Base-by-base conservation (phyloP, 2,329 filamentous ascomycete genomes). In the Calonectria fujianensis region DNA sequence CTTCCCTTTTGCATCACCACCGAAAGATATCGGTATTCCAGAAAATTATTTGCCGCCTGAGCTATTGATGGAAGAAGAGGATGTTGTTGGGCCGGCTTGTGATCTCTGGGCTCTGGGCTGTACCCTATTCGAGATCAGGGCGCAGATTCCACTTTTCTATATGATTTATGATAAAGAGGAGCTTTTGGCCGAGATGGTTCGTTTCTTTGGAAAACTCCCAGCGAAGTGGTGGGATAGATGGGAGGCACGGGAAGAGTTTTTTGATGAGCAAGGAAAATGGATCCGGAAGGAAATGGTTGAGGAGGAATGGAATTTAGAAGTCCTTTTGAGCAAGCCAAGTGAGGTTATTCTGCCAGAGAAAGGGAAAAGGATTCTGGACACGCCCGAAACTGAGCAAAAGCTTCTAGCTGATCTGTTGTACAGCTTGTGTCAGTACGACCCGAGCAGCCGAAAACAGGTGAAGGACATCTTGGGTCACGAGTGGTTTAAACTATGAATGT, bases 41-140 rank as follows among this genome's bases (percentile, higher is more conserved):
- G 73, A 78, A 32, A 69, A 75, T 27, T 85, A 85, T 35, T 77
- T 81, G 1, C 72, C 83, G 0, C 83, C 83, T 0, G 83, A 85
- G 50, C 29, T 78, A 1, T 35, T 82, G 0, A 64, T 85, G 0
- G 82, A 82, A 1, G 16, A 63, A 0, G 77, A 75, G 3, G 48
- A 39, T 7, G 16, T n/a, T 0, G 16, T 80, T 1, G 80, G 83
- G 0, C 72, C 77, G 0, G 71, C 63, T 0, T 79, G 75, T 1
- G 83, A 85, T 41, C 52, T 85, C 0, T 85, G 84, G 83, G 82
- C 84, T 35, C 80, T 85, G 3, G 84, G 79, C 0, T 85, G 83
- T 31, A 84, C 82, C 0, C 41, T 85, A 0, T 83, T 83, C 41
- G 82, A 85, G 71, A 84, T 84, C 0, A 80, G 83, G 0, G 76